Conservation (phyloP, 257 asterid genomes). For the Solanum peruvianum region DNA sequence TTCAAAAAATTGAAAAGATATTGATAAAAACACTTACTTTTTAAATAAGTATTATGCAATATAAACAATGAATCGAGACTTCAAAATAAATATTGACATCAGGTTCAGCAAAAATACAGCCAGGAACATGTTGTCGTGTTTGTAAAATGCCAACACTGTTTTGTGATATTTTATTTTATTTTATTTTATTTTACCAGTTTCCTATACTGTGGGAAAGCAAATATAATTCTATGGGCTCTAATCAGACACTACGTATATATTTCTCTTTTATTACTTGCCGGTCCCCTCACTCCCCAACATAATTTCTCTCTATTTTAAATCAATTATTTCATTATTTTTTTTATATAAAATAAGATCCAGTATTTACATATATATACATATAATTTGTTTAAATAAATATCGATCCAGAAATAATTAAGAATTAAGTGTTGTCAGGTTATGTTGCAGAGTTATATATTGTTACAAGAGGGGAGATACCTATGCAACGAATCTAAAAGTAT, state of each 20-base stretch:
- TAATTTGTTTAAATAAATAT: not conserved
- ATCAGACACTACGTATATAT: not conserved
- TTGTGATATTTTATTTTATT: not conserved
- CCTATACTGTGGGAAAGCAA: not conserved
- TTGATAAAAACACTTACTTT: too few species aligned
- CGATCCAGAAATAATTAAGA: not conserved
- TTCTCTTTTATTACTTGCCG: not conserved
- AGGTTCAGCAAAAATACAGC: not conserved
- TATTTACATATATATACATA: not conserved
- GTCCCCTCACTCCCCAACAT: not conserved
- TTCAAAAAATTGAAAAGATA: too few species aligned
- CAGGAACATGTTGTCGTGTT: not conserved
- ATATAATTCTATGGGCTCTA: not conserved
- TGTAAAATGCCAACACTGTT: not conserved
- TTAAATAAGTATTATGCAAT: too few species aligned
- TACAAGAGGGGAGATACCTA: not conserved
- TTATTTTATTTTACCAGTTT: not conserved
- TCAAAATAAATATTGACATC: not conserved
- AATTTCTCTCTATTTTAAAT: not conserved
- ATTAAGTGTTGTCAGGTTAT: not conserved
- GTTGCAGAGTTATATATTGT: not conserved
- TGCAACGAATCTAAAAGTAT: not conserved
- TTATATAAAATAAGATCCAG: not conserved
- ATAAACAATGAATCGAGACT: not conserved
- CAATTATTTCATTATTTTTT: not conserved